Conservation (phyloP, 805 yeast genomes). For the Yamadazyma sp. region DNA sequence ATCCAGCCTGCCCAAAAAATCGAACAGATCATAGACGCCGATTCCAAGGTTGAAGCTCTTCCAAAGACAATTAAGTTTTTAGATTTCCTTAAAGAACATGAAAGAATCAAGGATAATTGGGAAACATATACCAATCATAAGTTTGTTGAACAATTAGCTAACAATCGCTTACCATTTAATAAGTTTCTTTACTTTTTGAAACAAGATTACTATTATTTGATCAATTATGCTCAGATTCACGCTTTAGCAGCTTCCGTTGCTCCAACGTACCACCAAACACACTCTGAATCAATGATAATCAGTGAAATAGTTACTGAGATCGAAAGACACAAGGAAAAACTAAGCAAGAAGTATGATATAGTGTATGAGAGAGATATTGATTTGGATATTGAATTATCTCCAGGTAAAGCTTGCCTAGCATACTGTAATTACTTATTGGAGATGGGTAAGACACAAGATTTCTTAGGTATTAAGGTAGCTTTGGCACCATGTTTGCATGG, state of each 20-base stretch:
- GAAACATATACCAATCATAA: constrained; percentile 55
- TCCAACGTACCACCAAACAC: constrained; percentile 49
- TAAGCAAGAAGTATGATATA: constrained; percentile 39
- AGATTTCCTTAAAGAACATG: constrained; percentile 54
- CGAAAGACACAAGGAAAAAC: constrained; percentile 50
- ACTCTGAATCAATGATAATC: constrained; percentile 49
- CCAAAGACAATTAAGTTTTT: constrained; percentile 22
- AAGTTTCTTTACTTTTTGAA: constrained; percentile 53
- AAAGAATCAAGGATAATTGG: constrained; percentile 57
- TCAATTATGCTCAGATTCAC: constrained; percentile 67
- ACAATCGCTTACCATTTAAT: constrained; percentile 45
- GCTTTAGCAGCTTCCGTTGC: constrained; percentile 62
- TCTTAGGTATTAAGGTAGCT: constrained; percentile 64
- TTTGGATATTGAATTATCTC: constrained; percentile 43
- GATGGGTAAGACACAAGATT: constrained; percentile 52
- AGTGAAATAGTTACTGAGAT: constrained; percentile 54
- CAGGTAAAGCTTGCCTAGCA: constrained; percentile 55
- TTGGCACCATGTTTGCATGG: constrained; percentile 77
- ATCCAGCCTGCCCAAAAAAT: constrained; percentile 25
- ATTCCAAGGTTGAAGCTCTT: not conserved
- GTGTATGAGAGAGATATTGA: constrained; percentile 29
- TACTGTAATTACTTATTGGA: constrained; percentile 61
- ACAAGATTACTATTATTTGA: constrained; percentile 69
- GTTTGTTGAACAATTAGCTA: constrained; percentile 54
- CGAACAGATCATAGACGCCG: constrained; percentile 7